A percentile compares a stretch with the other conserved stretches of the same genome.
Evolutionary conservation across 108 stramenopile species (phyloP).

Genomic region (Conticribra weissflogii): DNA sequence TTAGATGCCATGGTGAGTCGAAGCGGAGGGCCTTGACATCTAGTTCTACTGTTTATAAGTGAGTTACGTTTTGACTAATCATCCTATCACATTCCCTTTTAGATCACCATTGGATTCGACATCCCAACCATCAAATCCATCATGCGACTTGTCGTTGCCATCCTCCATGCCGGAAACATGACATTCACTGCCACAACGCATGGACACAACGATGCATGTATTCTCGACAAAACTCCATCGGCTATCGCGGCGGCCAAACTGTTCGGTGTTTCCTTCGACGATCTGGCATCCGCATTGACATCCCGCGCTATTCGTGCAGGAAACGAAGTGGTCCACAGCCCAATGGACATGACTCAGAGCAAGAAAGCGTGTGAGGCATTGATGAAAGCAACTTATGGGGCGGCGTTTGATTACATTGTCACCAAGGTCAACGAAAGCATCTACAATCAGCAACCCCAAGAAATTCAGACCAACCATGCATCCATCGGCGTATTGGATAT

Average conservation of each 20-base stretch:
- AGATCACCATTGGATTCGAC: conserved; percentile 81
- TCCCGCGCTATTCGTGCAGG: conserved; percentile 77
- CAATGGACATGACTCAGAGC: conserved; percentile 76
- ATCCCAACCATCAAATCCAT: conserved; percentile 65
- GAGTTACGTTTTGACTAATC: background rate
- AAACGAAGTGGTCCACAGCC: conserved; percentile 73
- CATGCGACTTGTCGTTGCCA: conserved; percentile 72
- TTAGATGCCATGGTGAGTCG: conserved; percentile 82
- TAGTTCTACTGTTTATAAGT: background rate
- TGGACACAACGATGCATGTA: conserved; percentile 63
- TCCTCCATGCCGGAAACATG: conserved; percentile 88
- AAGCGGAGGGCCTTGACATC: background rate
- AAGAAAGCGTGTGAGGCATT: conserved; percentile 90
- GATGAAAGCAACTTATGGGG: conserved; percentile 93
- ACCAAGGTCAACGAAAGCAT: conserved; percentile 83
- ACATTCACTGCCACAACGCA: conserved; percentile 66
- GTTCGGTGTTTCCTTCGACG: conserved; percentile 73
- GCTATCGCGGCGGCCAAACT: conserved; percentile 72
- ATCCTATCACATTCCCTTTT: background rate
- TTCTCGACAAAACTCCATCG: conserved; percentile 67
- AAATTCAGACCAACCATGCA: conserved; percentile 31
- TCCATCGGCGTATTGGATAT: conserved; percentile 97
- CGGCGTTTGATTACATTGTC: conserved; percentile 93
- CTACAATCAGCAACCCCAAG: conserved; percentile 29
- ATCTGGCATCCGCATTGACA: conserved; percentile 81